Conservation (phyloP, 768 basidiomycete species). For the Galerina sulciceps region DNA sequence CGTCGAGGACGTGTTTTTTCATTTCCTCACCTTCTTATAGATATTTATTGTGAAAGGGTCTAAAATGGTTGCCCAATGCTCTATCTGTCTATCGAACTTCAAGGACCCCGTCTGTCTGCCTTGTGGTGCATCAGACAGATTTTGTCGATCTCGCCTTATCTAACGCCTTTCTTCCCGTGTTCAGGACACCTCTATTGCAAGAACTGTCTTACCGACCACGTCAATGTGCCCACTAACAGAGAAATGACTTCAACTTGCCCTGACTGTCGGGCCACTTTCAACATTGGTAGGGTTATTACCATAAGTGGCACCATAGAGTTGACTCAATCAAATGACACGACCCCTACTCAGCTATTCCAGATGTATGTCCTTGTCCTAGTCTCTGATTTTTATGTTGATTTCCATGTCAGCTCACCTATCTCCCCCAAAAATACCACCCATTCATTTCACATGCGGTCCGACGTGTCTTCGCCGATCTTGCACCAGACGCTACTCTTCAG, state of each 20-base stretch:
- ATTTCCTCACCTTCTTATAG: not conserved
- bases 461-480: slow-evolving; percentile 51
- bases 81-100: slow-evolving; percentile 58
- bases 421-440: slow-evolving; percentile 54
- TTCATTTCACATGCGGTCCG: slow-evolving; percentile 50
- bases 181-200: slow-evolving; percentile 70
- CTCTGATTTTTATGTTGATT: not conserved
- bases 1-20: not conserved
- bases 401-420: slow-evolving; percentile 41
- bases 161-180: not conserved
- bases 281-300: slow-evolving; percentile 44
- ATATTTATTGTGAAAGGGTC: not conserved
- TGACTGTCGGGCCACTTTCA: slow-evolving; percentile 58
- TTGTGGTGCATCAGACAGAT: slow-evolving; percentile 52
- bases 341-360: slow-evolving; percentile 27
- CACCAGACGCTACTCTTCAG: slow-evolving; percentile 25
- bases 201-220: slow-evolving; percentile 51
- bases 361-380: slow-evolving; percentile 20
- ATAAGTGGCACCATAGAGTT: not conserved
- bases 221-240: slow-evolving; percentile 37
- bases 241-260: slow-evolving; percentile 55
- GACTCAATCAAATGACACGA: not conserved
- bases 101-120: slow-evolving; percentile 62
- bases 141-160: not conserved
- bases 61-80: slow-evolving; percentile 43